A percentile compares a stretch with the other conserved stretches of the same genome.
Conservation (phyloP, 805 yeast genomes). For the Zygosaccharomyces pseudorouxii region DNA sequence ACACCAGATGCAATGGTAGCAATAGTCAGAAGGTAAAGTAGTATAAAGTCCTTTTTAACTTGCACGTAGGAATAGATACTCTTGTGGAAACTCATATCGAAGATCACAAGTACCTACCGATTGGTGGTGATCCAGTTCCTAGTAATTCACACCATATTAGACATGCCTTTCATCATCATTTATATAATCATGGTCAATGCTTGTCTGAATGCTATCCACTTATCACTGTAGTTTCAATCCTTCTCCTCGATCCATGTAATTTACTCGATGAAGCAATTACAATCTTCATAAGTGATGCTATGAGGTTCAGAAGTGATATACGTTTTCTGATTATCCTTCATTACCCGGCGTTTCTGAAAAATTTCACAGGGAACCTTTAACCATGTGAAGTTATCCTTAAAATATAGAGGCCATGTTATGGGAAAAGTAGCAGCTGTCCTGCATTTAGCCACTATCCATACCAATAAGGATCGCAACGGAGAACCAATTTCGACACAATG, state of each 20-base stretch:
- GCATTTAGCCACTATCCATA: too few species aligned
- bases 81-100: neutral
- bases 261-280: constrained; percentile 9
- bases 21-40: constrained; percentile 30
- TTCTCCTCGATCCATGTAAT: constrained; percentile 1
- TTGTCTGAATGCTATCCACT: neutral
- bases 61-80: constrained; percentile 25
- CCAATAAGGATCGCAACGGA: too few species aligned
- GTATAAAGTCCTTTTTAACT: constrained; percentile 21
- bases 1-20: constrained; percentile 50
- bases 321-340: neutral
- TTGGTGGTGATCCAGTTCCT: too few species aligned
- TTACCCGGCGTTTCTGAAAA: constrained; percentile 2
- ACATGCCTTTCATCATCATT: neutral
- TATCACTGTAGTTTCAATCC: constrained; percentile 1
- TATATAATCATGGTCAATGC: neutral
- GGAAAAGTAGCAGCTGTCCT: too few species aligned
- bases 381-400: neutral
- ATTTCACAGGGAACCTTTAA: constrained; percentile 1
- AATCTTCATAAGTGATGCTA: constrained; percentile 2
- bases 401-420: too few species aligned
- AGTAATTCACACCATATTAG: too few species aligned
- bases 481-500: neutral
- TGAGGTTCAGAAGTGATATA: constrained; percentile 2
- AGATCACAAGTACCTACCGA: too few species aligned